Percentiles rank a stretch among this genome's conserved stretches.
Conservation (phyloP, 176 grass and related monocot species). For the Saccharum officinarum region DNA sequence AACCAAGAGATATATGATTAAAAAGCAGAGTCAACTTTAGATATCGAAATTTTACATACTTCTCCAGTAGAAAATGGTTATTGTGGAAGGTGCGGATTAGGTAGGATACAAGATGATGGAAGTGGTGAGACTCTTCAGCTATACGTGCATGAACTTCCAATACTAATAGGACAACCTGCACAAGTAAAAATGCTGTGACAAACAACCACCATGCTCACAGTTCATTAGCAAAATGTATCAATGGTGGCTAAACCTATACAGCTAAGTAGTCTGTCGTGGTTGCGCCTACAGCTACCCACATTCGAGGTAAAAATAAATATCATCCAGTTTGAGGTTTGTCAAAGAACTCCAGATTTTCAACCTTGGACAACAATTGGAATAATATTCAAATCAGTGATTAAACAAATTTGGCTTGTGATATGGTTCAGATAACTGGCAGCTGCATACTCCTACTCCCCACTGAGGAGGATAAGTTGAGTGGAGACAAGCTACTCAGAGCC, state of each 20-base stretch:
- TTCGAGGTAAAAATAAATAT: slow-evolving; percentile 7
- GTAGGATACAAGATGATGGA: slow-evolving; percentile 71
- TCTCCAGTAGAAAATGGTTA: slow-evolving; percentile 80
- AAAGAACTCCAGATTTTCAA: neutral
- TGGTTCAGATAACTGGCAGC: neutral
- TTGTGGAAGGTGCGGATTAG: slow-evolving; percentile 70
- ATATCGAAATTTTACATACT: slow-evolving; percentile 50
- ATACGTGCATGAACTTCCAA: slow-evolving; percentile 93
- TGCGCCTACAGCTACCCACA: neutral
- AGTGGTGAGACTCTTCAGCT: slow-evolving; percentile 82
- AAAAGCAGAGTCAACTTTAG: slow-evolving; percentile 13
- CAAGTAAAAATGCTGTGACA: slow-evolving; percentile 26
- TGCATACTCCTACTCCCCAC: neutral
- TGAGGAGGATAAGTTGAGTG: neutral
- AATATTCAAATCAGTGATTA: neutral
- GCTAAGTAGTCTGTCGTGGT: neutral
- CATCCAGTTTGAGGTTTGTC: neutral
- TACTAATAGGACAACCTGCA: slow-evolving; percentile 90
- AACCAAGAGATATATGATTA: slow-evolving; percentile 12
- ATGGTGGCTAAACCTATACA: neutral
- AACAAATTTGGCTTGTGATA: slow-evolving; percentile 1
- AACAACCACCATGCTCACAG: slow-evolving; percentile 1
- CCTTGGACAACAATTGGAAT: neutral
- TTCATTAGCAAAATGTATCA: neutral
- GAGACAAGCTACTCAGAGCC: neutral